phyloP scores from a whole-genome alignment of 306 rosid species.

The Elaeagnus macrophylla region DNA sequence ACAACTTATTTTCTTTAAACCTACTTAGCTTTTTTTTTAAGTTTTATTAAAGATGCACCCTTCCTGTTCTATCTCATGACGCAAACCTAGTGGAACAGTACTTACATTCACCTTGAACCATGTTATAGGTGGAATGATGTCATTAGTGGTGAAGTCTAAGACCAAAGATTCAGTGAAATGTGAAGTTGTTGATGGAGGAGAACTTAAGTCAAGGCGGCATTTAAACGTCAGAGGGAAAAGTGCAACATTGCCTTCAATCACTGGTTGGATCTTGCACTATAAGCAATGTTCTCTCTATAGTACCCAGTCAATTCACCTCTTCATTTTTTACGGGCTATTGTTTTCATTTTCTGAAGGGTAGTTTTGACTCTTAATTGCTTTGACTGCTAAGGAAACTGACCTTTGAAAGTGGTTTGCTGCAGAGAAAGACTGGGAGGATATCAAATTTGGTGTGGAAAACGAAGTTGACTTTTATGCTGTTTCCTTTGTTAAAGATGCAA shows the following conservation, averaged over 20 bases:
- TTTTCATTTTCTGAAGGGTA: neutral
- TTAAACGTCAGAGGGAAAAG: slow-evolving; percentile 97
- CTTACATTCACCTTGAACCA: slow-evolving; percentile 15
- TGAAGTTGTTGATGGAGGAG: slow-evolving; percentile 98
- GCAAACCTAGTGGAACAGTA: neutral
- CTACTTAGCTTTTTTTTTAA: too few relatives aligned
- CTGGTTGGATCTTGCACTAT: slow-evolving; percentile 45
- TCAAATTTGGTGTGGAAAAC: slow-evolving; percentile 96
- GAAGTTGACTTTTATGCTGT: slow-evolving; percentile 98
- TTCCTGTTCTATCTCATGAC: neutral
- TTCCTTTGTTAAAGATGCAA: slow-evolving; percentile 92
- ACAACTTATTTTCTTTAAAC: too few relatives aligned
- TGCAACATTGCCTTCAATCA: slow-evolving; percentile 94
- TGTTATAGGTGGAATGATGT: slow-evolving; percentile 92
- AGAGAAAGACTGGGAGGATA: slow-evolving; percentile 99
- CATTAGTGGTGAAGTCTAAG: slow-evolving; percentile 72
- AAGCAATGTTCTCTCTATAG: too few relatives aligned
- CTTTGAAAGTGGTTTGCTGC: slow-evolving; percentile 35
- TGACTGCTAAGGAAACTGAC: slow-evolving; percentile 5
- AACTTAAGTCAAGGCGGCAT: slow-evolving; percentile 86
- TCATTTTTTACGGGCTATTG: too few relatives aligned
- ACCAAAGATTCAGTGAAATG: slow-evolving; percentile 78
- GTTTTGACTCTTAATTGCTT: slow-evolving; percentile 5
- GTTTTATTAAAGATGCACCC: neutral
- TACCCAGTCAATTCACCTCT: too few relatives aligned